A percentile compares a stretch with the other conserved stretches of the same genome.
Evolutionary conservation across 1,284 basidiomycete genomes (phyloP).

Genomic region (Psilocybe mexicana): DNA sequence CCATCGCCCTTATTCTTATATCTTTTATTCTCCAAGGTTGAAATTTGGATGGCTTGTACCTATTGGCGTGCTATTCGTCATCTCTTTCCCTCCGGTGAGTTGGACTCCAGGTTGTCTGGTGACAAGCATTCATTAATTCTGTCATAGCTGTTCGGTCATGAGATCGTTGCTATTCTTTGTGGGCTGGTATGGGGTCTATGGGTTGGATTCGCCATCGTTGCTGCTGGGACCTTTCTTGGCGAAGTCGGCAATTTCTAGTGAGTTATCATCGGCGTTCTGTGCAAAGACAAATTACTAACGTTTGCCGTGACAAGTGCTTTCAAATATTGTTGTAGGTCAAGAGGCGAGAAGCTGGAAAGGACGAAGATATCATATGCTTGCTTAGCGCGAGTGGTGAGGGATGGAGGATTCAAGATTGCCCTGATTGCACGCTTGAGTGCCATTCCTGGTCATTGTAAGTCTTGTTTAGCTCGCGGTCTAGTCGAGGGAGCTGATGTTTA

Average conservation of each 20-base stretch:
- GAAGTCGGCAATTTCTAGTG: constrained; percentile 75
- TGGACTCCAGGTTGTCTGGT: background rate
- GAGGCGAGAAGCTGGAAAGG: constrained; percentile 72
- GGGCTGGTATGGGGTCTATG: constrained; percentile 80
- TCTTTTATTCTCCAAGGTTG: constrained; percentile 31
- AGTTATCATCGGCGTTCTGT: constrained; percentile 26
- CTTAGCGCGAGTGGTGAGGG: constrained; percentile 73
- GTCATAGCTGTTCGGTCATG: constrained; percentile 68
- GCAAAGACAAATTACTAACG: constrained; percentile 11
- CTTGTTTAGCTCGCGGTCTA: background rate
- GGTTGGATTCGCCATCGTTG: constrained; percentile 66
- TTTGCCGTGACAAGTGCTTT: constrained; percentile 51
- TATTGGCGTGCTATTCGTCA: constrained; percentile 75
- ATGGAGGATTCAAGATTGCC: constrained; percentile 80
- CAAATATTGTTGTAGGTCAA: constrained; percentile 60
- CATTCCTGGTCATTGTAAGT: constrained; percentile 77
- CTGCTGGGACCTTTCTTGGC: constrained; percentile 65
- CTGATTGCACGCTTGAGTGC: constrained; percentile 74
- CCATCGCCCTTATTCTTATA: constrained; percentile 7
- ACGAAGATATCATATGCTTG: constrained; percentile 76
- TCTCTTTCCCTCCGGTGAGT: constrained; percentile 74
- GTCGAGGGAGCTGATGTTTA: background rate
- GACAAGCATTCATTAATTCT: constrained; percentile 1
- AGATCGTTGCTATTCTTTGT: constrained; percentile 73
- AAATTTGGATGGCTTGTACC: constrained; percentile 79